Evolutionary conservation across 1,139 yeast genomes (phyloP).

Genomic region (Candida sojae): DNA sequence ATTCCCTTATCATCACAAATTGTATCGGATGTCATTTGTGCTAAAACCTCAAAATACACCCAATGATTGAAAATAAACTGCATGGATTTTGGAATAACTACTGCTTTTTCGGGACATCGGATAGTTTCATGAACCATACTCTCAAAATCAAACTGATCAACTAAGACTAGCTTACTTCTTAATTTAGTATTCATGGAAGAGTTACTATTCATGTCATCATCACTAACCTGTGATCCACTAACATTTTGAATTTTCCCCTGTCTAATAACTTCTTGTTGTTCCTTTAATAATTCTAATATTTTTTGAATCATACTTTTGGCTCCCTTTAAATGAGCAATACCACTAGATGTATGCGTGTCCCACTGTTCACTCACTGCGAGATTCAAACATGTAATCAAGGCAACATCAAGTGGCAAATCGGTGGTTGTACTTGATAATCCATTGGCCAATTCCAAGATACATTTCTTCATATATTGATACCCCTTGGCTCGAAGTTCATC

Average conservation of each 20-base stretch:
- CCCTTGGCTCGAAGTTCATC: constrained; percentile 49
- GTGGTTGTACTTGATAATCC: constrained; percentile 41
- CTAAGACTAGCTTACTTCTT: constrained; percentile 30
- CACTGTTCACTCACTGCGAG: constrained; percentile 68
- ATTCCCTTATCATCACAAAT: constrained; percentile 45
- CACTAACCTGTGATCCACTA: not conserved
- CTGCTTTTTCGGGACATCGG: constrained; percentile 4
- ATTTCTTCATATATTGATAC: constrained; percentile 57
- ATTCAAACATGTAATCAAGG: constrained; percentile 62
- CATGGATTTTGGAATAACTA: constrained; percentile 41
- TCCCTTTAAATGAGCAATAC: constrained; percentile 67
- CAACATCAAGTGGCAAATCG: constrained; percentile 62
- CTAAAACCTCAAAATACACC: constrained; percentile 66
- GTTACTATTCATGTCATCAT: constrained; percentile 4
- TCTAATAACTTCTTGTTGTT: constrained; percentile 22
- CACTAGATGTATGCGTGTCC: constrained; percentile 67
- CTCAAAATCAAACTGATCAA: constrained; percentile 39
- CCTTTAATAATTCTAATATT: constrained; percentile 35
- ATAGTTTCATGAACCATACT: constrained; percentile 22
- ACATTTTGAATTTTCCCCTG: constrained; percentile 14
- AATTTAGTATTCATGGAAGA: constrained; percentile 17
- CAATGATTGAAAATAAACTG: constrained; percentile 63
- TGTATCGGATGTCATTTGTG: constrained; percentile 60
- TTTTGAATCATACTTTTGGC: constrained; percentile 63
- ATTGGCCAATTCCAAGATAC: constrained; percentile 58